phyloP scores from a whole-genome alignment of 257 asterid genomes.

The Ligustrum vulgare region DNA sequence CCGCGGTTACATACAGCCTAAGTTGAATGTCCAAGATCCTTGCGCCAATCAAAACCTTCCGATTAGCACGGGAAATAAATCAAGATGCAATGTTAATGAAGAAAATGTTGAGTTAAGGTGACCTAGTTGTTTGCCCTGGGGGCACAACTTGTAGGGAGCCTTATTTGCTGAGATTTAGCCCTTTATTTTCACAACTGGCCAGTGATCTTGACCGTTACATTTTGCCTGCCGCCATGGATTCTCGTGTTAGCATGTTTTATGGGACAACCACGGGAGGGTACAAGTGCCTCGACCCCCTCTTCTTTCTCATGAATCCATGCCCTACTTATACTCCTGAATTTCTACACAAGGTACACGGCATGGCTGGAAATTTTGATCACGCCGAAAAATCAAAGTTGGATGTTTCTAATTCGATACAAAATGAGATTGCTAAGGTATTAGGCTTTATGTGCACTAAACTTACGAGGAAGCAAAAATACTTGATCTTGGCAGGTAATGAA shows the following conservation, averaged over 20 bases:
- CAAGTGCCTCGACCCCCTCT: conserved; percentile 45
- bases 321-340: conserved; percentile 31
- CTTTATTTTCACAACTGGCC: conserved; percentile 49
- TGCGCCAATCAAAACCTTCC: conserved; percentile 41
- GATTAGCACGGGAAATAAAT: conserved; percentile 41
- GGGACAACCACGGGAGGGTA: conserved; percentile 53
- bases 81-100: conserved; percentile 41
- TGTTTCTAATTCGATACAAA: conserved; percentile 48
- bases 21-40: conserved; percentile 46
- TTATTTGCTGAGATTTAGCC: conserved; percentile 56
- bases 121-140: conserved; percentile 53
- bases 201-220: conserved; percentile 25
- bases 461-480: conserved; percentile 50
- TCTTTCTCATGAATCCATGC: conserved; percentile 44
- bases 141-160: conserved; percentile 73
- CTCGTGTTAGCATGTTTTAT: conserved; percentile 46
- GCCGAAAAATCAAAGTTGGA: conserved; percentile 21
- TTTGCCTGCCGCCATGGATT: conserved; percentile 45
- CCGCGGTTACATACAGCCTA: conserved; percentile 48
- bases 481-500: conserved; percentile 46
- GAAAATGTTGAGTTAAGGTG: conserved; percentile 33
- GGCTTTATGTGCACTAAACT: conserved; percentile 48
- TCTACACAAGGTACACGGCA: conserved; percentile 27
- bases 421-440: conserved; percentile 37
- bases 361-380: neutral